Conservation (phyloP, 345 rosid genomes). For the Salix arbutifolia region DNA sequence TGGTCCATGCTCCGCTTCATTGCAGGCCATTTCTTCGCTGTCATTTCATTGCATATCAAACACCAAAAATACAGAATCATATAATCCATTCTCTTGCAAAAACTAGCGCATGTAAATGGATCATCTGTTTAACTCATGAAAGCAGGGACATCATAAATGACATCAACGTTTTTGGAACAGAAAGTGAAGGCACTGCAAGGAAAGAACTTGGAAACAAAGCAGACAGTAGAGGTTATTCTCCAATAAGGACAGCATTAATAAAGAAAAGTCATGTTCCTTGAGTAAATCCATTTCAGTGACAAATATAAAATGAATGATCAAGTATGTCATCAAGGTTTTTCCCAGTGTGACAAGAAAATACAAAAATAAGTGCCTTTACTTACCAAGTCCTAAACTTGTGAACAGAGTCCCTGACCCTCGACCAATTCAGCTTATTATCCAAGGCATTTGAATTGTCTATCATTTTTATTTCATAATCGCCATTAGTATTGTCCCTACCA, state of each 20-base stretch:
- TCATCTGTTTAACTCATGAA: not conserved
- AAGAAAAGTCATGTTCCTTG: not conserved
- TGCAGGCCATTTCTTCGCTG: slow-evolving; percentile 76
- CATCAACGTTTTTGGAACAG: not conserved
- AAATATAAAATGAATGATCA: not conserved
- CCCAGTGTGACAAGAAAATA: not conserved
- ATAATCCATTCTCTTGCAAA: not conserved
- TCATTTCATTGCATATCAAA: slow-evolving; percentile 2
- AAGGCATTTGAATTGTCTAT: not conserved
- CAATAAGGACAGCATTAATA: too few species aligned
- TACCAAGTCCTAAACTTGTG: not conserved
- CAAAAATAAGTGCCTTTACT: not conserved
- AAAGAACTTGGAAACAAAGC: too few species aligned
- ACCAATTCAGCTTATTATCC: too few species aligned
- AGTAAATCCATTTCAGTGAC: not conserved
- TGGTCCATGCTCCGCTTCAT: slow-evolving; percentile 76
- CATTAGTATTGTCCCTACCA: not conserved
- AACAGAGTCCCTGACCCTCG: not conserved
- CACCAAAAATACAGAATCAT: not conserved
- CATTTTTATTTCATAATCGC: not conserved
- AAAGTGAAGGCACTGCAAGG: too few species aligned
- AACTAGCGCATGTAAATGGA: not conserved
- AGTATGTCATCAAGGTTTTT: not conserved
- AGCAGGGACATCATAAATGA: not conserved
- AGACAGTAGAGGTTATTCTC: too few species aligned